These are phyloP conservation scores for Paxillus involutus DNA, from an alignment of 768 basidiomycete species.

Conservation along the genomic window DNA sequence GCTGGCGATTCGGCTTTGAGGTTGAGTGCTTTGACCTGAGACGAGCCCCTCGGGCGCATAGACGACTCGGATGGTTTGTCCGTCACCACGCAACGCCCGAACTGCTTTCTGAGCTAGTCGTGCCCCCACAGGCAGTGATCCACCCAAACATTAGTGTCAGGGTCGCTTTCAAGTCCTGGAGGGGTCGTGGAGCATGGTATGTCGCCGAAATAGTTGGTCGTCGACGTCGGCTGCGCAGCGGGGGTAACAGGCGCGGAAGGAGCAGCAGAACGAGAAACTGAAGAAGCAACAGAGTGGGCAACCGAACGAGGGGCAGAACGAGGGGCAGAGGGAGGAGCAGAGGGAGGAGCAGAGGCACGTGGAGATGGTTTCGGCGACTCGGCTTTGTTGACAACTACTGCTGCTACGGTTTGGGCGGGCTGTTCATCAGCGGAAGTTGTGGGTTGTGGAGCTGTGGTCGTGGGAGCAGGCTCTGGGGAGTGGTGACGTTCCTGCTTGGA, in stretches of 20 bases:
- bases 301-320: no score
- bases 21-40: conserved; percentile 12
- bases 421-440: conserved; percentile 2
- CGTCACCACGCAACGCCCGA: conserved; percentile 17
- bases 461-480: conserved; percentile 13
- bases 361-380: conserved; percentile 20
- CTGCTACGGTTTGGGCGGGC: neutral
- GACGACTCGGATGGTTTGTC: conserved; percentile 24
- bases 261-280: neutral
- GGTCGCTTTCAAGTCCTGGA: conserved; percentile 9
- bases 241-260: conserved; percentile 26
- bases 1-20: conserved; percentile 24
- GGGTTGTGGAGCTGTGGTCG: conserved; percentile 11
- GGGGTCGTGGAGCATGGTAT: conserved; percentile 27
- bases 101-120: conserved; percentile 15
- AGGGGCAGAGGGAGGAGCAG: conserved; percentile 12
- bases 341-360: conserved; percentile 17
- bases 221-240: conserved; percentile 6
- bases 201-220: conserved; percentile 22
- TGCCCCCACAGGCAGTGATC: no score
- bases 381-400: conserved; percentile 10
- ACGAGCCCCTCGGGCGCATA: conserved; percentile 27
- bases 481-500: conserved; percentile 23
- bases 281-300: no score
- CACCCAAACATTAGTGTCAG: conserved; percentile 30